These are phyloP conservation scores for Dryas drummondii DNA, from an alignment of 306 rosid genomes.

Conservation along the genomic window DNA sequence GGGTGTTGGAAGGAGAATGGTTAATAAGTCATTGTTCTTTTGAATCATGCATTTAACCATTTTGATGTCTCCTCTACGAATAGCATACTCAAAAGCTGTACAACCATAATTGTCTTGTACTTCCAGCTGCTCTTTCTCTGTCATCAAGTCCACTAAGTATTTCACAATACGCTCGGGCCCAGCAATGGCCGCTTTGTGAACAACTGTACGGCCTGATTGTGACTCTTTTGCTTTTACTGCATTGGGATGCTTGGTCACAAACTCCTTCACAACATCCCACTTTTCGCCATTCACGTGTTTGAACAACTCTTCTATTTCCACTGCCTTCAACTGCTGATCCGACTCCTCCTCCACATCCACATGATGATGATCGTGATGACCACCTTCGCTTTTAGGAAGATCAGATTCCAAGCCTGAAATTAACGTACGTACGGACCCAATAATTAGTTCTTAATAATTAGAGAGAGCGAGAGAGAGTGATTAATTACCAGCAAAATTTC, in stretches of 20 bases:
- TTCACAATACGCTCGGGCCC: background rate
- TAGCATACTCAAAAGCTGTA: background rate
- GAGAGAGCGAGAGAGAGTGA: too few species aligned
- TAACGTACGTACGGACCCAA: too few species aligned
- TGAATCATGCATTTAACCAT: background rate
- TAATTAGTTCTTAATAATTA: too few species aligned
- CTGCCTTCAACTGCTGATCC: too few species aligned
- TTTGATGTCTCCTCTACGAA: accelerated
- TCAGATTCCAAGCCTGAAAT: too few species aligned
- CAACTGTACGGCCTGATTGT: accelerated
- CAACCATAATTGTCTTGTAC: background rate
- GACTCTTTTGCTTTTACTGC: background rate
- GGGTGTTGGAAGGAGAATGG: background rate
- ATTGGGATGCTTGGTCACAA: background rate
- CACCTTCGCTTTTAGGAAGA: too few species aligned
- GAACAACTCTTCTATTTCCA: too few species aligned
- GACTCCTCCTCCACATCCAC: too few species aligned
- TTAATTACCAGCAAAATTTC: background rate
- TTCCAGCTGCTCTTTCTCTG: background rate
- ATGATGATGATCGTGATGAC: too few species aligned
- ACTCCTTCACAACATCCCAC: background rate
- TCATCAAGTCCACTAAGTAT: background rate
- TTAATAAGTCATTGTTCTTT: background rate
- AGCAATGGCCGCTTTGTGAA: accelerated
- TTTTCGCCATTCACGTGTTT: background rate